A percentile compares a stretch with the other conserved stretches of the same genome.
These are phyloP conservation scores for Brettanomyces anomalus DNA, from an alignment of 805 yeast species.

Conservation along the genomic window DNA sequence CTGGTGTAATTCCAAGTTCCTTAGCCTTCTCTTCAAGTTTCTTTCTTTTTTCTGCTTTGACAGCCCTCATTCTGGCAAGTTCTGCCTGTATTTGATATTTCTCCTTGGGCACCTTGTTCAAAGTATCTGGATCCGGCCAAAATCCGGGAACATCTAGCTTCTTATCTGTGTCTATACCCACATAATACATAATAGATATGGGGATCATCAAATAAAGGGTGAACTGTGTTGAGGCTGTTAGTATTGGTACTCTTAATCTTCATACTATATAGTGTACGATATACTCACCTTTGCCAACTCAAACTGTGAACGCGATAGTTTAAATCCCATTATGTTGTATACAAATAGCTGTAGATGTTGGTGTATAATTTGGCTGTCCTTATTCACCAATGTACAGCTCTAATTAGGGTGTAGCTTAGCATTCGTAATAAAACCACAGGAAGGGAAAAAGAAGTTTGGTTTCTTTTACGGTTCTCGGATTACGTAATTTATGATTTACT, in stretches of 20 bases:
- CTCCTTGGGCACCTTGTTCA: conserved; percentile 88
- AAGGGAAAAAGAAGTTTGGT: too few species aligned
- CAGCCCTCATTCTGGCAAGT: conserved; percentile 76
- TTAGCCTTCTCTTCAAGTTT: conserved; percentile 64
- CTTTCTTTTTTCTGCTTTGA: conserved; percentile 61
- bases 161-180: conserved; percentile 82
- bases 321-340: conserved; percentile 4
- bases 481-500: too few species aligned
- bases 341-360: not conserved
- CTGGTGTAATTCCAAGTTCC: conserved; percentile 55
- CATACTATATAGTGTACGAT: not conserved
- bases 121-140: conserved; percentile 94
- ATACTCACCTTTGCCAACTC: conserved; percentile 40
- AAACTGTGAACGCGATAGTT: conserved; percentile 39
- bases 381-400: too few species aligned
- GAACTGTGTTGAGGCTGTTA: conserved; percentile 35
- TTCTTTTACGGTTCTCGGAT: too few species aligned
- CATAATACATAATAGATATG: conserved; percentile 85
- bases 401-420: too few species aligned
- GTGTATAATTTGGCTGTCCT: too few species aligned
- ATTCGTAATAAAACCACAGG: too few species aligned
- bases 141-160: conserved; percentile 88
- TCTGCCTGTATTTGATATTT: conserved; percentile 89
- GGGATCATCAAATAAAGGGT: conserved; percentile 83
- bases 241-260: not conserved